phyloP scores from a whole-genome alignment of 2,329 filamentous ascomycete species.

The Ilyonectria robusta region DNA sequence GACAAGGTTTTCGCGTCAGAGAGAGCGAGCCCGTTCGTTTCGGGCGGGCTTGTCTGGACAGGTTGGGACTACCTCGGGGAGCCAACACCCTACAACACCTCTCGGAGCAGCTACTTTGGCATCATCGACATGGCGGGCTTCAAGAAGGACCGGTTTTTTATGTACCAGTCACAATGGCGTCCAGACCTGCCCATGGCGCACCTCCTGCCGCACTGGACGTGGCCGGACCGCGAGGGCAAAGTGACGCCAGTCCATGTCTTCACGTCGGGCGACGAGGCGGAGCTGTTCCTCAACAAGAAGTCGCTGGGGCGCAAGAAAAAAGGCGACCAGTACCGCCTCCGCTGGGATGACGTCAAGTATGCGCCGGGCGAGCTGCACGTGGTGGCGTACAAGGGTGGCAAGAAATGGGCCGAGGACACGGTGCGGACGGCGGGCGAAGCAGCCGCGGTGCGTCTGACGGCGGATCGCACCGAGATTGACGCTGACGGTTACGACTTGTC shows the following conservation, averaged over 20 bases:
- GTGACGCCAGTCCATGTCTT: slow-evolving; percentile 70
- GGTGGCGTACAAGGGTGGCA: slow-evolving; percentile 62
- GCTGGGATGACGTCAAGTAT: slow-evolving; percentile 67
- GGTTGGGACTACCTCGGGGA: slow-evolving; percentile 67
- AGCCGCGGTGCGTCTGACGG: too few relatives aligned
- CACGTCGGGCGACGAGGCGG: slow-evolving; percentile 65
- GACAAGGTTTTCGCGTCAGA: slow-evolving; percentile 68
- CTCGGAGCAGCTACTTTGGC: slow-evolving; percentile 68
- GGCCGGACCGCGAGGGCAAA: slow-evolving; percentile 61
- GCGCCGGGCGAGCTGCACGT: slow-evolving; percentile 62
- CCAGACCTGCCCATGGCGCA: slow-evolving; percentile 63
- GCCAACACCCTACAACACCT: slow-evolving; percentile 64
- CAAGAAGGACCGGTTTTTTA: slow-evolving; percentile 68
- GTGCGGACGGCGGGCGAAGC: slow-evolving; percentile 57
- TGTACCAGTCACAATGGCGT: slow-evolving; percentile 69
- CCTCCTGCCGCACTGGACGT: slow-evolving; percentile 70
- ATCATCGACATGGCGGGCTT: slow-evolving; percentile 72
- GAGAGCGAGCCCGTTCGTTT: slow-evolving; percentile 63
- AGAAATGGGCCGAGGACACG: slow-evolving; percentile 60
- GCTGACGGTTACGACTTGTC: slow-evolving; percentile 62
- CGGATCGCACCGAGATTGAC: slow-evolving; percentile 51
- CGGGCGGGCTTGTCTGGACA: slow-evolving; percentile 68
- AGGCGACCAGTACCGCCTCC: slow-evolving; percentile 60
- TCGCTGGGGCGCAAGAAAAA: slow-evolving; percentile 59
- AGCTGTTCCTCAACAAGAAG: slow-evolving; percentile 67